Evolutionary conservation across 2,329 filamentous ascomycete genomes (phyloP), one percentile per base, ranked within the genome.

Genomic region (Pyrenophora graminea): DNA sequence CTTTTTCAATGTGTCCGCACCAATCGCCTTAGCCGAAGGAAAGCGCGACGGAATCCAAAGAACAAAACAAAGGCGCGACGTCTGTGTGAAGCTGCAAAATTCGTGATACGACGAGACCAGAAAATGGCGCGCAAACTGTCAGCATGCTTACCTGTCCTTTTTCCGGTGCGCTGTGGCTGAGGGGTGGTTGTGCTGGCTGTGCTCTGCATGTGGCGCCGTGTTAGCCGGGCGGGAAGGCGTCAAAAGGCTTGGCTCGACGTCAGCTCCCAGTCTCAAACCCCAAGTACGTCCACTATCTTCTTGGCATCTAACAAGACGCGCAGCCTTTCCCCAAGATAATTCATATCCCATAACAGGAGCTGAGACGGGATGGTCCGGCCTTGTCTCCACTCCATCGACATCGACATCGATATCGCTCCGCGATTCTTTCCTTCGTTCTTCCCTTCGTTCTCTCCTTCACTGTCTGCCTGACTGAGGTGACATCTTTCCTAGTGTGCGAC

Each of bases 231-330:
- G 36, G 45, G 34, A 47, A 36, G 34, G 32, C 51, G 52, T 55
- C 46, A 51, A 49, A 32, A 38, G 34, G 45, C 56, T 53, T 46
- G 58, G 56, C 53, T 19, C 15, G 42, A 49, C 51, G 37, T 40
- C 43, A 48, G 21, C 46, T 48, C n/a, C 58, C 48, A 50, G 25
- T 54, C 46, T 53, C 51, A 55, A 51, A 47, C 51, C 42, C 37
- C 39, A 38, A 48, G 41, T 39, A 39, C 15, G 32, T 37, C 23
- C 32, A 27, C 34, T 37, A 18, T 12, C 15, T 17, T 39, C 55
- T 61, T 59, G 58, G 55, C 58, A 38, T 19, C 18, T 48, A 9
- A 15, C 25, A 31, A 37, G 45, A 52, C 52, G 52, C 58, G 55
- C 56, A 57, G 39, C 38, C 42, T 36, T 38, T 38, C 41, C 38